phyloP scores from a whole-genome alignment of 108 stramenopile genomes.

The Aurantiochytrium sp. region DNA sequence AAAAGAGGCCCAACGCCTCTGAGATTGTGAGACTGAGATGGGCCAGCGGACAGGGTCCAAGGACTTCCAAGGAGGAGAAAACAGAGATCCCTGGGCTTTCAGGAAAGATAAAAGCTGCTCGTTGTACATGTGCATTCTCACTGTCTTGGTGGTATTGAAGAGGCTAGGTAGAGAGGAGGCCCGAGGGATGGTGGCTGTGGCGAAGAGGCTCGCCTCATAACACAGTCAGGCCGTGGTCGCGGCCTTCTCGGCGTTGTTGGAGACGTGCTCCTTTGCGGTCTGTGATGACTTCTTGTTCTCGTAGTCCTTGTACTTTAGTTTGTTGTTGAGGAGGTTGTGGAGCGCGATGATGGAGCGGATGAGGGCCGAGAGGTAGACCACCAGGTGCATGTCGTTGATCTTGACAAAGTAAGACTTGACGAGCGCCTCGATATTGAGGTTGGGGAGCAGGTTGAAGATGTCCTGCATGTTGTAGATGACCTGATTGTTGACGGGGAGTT shows the following conservation, averaged over 20 bases:
- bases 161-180: no score
- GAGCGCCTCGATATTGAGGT: conserved; percentile 87
- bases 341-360: conserved; percentile 89
- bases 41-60: no score
- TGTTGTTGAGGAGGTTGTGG: conserved; percentile 92
- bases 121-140: no score
- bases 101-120: no score
- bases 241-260: neutral
- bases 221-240: neutral
- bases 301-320: conserved; percentile 71
- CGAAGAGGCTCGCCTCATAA: no score
- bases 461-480: conserved; percentile 88
- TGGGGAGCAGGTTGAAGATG: conserved; percentile 93
- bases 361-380: conserved; percentile 56
- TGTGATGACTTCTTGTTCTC: conserved; percentile 32
- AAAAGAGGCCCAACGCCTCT: no score
- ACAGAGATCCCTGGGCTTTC: no score
- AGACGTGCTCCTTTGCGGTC: neutral
- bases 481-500: conserved; percentile 68
- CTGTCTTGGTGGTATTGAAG: no score
- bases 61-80: no score
- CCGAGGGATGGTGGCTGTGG: no score
- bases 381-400: conserved; percentile 97
- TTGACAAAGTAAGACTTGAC: conserved; percentile 82
- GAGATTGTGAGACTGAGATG: no score